Evolutionary conservation across 495 filamentous ascomycete genomes (phyloP).

Genomic region (Xeromyces bisporus): DNA sequence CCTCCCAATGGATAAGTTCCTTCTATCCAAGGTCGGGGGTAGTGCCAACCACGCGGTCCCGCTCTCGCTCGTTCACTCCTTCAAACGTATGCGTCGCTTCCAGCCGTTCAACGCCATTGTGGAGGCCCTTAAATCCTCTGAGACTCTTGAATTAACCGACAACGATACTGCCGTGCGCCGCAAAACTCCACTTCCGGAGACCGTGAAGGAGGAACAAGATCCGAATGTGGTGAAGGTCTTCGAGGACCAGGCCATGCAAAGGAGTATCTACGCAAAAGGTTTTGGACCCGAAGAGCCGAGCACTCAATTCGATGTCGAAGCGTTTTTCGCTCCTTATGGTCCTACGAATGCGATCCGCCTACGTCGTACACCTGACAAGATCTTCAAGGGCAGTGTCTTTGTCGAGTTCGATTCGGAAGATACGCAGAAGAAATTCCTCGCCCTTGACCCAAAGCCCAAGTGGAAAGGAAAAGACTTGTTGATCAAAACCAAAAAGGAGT

Average conservation of each 20-base stretch:
- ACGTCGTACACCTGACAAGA: conserved; percentile 48
- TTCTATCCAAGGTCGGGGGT: conserved; percentile 60
- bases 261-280: conserved; percentile 65
- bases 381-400: conserved; percentile 89
- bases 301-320: conserved; percentile 83
- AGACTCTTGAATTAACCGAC: conserved; percentile 48
- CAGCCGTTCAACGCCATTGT: conserved; percentile 67
- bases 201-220: conserved; percentile 21
- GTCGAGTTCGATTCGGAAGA: conserved; percentile 74
- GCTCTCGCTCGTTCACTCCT: conserved; percentile 56
- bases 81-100: conserved; percentile 91
- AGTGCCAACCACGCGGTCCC: conserved; percentile 61
- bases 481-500: conserved; percentile 77
- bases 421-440: conserved; percentile 58
- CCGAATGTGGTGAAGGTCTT: conserved; percentile 33
- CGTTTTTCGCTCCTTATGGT: conserved; percentile 72
- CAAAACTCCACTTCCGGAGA: conserved; percentile 44
- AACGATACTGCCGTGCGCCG: conserved; percentile 56
- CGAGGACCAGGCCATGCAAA: conserved; percentile 40
- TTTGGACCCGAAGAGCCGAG: conserved; percentile 74
- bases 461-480: conserved; percentile 56
- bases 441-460: conserved; percentile 60
- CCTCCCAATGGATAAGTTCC: conserved; percentile 69
- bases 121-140: conserved; percentile 59
- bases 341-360: conserved; percentile 71